phyloP scores from a whole-genome alignment of 1,139 yeast genomes.

The Candida buenavistaensis region DNA sequence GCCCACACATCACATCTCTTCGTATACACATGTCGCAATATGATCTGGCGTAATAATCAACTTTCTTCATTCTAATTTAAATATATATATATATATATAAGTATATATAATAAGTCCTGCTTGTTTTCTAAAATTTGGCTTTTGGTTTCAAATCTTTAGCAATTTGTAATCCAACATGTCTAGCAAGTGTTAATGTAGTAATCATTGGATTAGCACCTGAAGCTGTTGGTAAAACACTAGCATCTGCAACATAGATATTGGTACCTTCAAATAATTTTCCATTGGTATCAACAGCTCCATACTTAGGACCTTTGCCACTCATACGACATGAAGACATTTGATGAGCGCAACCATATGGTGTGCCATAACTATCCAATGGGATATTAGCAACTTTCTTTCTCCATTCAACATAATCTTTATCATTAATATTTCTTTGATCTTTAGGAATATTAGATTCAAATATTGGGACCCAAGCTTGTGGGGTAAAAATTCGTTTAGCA shows the following conservation, averaged over 20 bases:
- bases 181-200: constrained; percentile 41
- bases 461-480: constrained; percentile 38
- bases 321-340: constrained; percentile 63
- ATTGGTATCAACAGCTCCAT: constrained; percentile 50
- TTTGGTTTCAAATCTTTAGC: constrained; percentile 34
- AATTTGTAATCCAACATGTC: constrained; percentile 37
- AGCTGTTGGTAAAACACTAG: constrained; percentile 59
- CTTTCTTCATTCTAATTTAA: too few relatives aligned
- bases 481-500: constrained; percentile 45
- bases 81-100: too few relatives aligned
- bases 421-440: constrained; percentile 40
- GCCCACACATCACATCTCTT: too few relatives aligned
- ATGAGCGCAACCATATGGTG: constrained; percentile 55
- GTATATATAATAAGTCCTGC: too few relatives aligned
- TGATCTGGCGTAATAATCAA: too few relatives aligned
- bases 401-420: constrained; percentile 51
- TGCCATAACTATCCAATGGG: constrained; percentile 30
- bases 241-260: constrained; percentile 57
- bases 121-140: constrained; percentile 25
- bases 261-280: constrained; percentile 56
- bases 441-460: constrained; percentile 44
- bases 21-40: too few relatives aligned
- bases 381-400: constrained; percentile 27
- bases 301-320: constrained; percentile 47
- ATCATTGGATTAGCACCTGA: constrained; percentile 62